Percentiles rank a stretch among this genome's conserved stretches.
phyloP scores from a whole-genome alignment of 148 eudicot species.

The Silene uniflora region DNA sequence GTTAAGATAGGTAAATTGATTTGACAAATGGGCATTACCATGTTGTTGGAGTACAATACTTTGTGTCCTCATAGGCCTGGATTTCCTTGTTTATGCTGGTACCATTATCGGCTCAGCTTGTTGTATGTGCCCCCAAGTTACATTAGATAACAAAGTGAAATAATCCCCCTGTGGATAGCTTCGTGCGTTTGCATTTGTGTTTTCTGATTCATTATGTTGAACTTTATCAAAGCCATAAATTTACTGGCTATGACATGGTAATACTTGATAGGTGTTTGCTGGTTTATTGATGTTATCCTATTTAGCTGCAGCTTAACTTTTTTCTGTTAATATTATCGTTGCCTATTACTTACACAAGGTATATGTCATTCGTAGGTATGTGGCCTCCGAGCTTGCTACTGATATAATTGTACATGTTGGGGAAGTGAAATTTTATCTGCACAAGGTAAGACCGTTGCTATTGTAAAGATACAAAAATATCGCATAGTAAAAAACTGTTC shows the following conservation, averaged over 20 bases:
- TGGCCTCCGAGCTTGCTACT: constrained; percentile 72
- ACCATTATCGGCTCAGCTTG: too few species aligned
- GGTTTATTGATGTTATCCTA: background rate
- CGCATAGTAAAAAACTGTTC: background rate
- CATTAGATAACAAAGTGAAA: too few species aligned
- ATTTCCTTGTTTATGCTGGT: too few species aligned
- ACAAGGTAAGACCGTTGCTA: constrained; percentile 56
- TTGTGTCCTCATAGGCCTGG: too few species aligned
- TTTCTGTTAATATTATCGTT: background rate
- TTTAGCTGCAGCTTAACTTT: background rate
- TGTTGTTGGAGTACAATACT: too few species aligned
- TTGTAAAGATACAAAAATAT: background rate
- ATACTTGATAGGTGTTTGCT: background rate
- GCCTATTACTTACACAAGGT: constrained; percentile 6
- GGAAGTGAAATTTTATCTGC: constrained; percentile 82
- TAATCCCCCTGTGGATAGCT: too few species aligned
- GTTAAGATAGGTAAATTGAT: too few species aligned
- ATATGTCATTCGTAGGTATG: constrained; percentile 55
- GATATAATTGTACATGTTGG: constrained; percentile 62
- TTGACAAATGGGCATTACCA: too few species aligned
- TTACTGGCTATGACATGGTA: background rate
- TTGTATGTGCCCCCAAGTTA: too few species aligned
- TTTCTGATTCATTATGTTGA: background rate
- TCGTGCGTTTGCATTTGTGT: too few species aligned
- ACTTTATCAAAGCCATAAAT: background rate